A percentile compares a stretch with the other conserved stretches of the same genome.
phyloP scores from a whole-genome alignment of 2,329 filamentous ascomycete species.

The Dactylonectria macrodidyma region DNA sequence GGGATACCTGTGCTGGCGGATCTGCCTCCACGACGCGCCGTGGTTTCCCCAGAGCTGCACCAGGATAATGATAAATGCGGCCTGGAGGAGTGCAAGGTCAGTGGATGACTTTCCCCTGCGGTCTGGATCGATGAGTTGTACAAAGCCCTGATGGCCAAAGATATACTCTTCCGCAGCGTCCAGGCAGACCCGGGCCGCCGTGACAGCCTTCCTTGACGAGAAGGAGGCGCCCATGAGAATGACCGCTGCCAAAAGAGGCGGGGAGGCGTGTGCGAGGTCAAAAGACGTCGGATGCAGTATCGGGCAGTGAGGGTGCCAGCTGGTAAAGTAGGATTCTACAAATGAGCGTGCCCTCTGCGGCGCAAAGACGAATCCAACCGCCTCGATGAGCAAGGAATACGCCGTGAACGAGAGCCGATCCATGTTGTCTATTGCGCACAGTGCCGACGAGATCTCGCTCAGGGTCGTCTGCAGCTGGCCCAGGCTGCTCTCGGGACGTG shows the following conservation, averaged over 20 bases:
- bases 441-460: not conserved
- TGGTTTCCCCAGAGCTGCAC: too few relatives aligned
- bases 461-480: not conserved
- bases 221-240: slow-evolving; percentile 3
- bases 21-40: too few relatives aligned
- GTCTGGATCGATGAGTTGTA: not conserved
- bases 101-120: too few relatives aligned
- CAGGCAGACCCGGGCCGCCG: not conserved
- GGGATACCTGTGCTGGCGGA: too few relatives aligned
- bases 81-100: too few relatives aligned
- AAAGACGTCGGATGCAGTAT: slow-evolving; percentile 7
- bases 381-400: not conserved
- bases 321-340: slow-evolving; percentile 10
- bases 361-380: not conserved
- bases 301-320: slow-evolving; percentile 11
- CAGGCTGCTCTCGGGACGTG: not conserved
- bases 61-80: too few relatives aligned
- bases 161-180: slow-evolving; percentile 4
- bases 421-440: not conserved
- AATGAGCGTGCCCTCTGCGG: not conserved
- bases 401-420: not conserved
- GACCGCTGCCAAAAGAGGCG: not conserved
- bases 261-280: not conserved
- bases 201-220: not conserved
- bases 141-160: slow-evolving; percentile 2